Percentiles rank a stretch among this genome's conserved stretches.
Evolutionary conservation across 2,329 filamentous ascomycete species (phyloP).

Genomic region (Arthrobotrys entomopaga): DNA sequence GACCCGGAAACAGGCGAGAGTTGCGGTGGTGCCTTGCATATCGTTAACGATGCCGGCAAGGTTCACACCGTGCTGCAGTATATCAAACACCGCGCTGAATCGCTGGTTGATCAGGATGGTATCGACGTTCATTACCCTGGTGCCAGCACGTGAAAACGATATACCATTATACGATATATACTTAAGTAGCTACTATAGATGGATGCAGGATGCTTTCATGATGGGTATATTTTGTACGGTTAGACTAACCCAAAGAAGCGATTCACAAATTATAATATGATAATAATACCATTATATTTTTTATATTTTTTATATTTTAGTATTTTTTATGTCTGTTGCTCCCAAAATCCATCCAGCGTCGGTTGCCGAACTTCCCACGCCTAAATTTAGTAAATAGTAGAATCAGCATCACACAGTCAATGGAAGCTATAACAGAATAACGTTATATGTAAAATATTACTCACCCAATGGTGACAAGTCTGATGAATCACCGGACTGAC

Average conservation of each 20-base stretch:
- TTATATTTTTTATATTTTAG: background rate
- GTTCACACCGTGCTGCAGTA: conserved; percentile 16
- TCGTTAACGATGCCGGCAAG: conserved; percentile 34
- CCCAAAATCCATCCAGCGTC: conserved; percentile 30
- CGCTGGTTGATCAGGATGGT: conserved; percentile 7
- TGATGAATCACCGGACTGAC: conserved; percentile 70
- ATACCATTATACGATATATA: too few relatives aligned
- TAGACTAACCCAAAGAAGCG: too few relatives aligned
- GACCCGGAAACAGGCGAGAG: conserved; percentile 7
- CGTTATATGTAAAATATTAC: conserved; percentile 61
- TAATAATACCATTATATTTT: background rate
- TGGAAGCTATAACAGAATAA: background rate
- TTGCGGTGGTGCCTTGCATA: conserved; percentile 26
- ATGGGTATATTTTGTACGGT: background rate
- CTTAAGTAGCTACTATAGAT: too few relatives aligned
- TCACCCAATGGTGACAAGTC: conserved; percentile 70
- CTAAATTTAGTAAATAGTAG: background rate
- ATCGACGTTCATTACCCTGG: background rate
- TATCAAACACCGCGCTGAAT: conserved; percentile 11
- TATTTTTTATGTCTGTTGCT: background rate
- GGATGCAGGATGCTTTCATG: background rate
- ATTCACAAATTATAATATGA: too few relatives aligned
- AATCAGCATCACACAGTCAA: background rate
- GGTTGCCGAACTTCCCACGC: conserved; percentile 38
- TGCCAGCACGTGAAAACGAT: too few relatives aligned